phyloP scores from a whole-genome alignment of 805 yeast genomes.

The Metschnikowia bowlesiae region DNA sequence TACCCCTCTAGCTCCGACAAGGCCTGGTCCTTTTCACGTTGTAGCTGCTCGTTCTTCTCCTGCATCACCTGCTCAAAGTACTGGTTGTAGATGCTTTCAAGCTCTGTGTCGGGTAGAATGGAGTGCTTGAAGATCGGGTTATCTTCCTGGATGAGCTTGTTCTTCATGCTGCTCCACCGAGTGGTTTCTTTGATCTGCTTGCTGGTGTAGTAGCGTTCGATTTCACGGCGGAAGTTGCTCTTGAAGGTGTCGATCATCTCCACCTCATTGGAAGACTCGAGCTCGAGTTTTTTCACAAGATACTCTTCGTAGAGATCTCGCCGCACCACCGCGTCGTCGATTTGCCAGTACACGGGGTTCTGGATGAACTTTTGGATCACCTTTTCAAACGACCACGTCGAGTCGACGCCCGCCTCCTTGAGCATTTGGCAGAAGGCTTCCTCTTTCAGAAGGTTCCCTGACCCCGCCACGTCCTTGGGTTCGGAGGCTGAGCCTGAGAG shows the following conservation, averaged over 20 bases:
- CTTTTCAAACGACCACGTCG: conserved; percentile 69
- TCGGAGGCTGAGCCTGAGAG: background rate
- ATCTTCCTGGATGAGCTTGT: conserved; percentile 49
- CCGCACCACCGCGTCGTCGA: conserved; percentile 57
- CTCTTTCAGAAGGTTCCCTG: conserved; percentile 28
- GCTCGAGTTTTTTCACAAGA: conserved; percentile 38
- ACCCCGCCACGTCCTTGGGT: conserved; percentile 5
- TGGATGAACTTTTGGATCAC: conserved; percentile 55
- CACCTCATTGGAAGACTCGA: conserved; percentile 50
- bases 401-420: conserved; percentile 53
- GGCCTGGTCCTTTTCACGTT: conserved; percentile 43
- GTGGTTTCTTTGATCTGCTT: conserved; percentile 51
- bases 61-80: conserved; percentile 40
- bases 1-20: conserved; percentile 49
- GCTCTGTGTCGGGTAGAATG: conserved; percentile 53
- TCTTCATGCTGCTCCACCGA: conserved; percentile 58
- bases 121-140: conserved; percentile 62
- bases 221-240: conserved; percentile 46
- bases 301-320: conserved; percentile 63
- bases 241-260: conserved; percentile 53
- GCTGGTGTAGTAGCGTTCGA: conserved; percentile 30
- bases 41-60: conserved; percentile 22
- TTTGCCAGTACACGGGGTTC: conserved; percentile 65
- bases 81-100: conserved; percentile 50
- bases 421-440: conserved; percentile 52